These are phyloP conservation scores for Lactifluus rugatus DNA, from an alignment of 768 basidiomycete species.

Conservation along the genomic window DNA sequence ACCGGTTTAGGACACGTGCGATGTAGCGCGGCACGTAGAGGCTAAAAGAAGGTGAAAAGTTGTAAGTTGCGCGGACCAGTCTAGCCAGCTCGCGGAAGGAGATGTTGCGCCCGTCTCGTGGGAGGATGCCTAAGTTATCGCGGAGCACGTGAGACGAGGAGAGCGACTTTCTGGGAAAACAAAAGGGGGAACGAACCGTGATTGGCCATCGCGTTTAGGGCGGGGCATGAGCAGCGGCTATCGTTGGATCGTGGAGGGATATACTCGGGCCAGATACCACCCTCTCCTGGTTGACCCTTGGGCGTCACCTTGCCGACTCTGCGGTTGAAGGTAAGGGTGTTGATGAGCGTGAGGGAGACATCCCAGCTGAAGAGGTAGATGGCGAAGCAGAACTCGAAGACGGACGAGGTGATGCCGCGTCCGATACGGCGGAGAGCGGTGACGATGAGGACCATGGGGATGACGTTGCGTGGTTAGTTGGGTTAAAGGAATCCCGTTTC, in stretches of 20 bases:
- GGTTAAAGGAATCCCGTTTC: neutral
- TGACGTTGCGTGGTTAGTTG: neutral
- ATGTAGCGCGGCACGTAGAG: constrained; percentile 53
- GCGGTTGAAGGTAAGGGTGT: constrained; percentile 41
- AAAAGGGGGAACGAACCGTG: constrained; percentile 41
- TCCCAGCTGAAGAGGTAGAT: constrained; percentile 41
- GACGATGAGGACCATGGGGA: constrained; percentile 7
- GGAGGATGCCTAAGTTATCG: constrained; percentile 31
- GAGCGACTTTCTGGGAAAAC: neutral
- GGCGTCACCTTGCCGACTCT: constrained; percentile 48
- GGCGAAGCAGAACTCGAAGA: constrained; percentile 7
- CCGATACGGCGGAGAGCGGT: constrained; percentile 14
- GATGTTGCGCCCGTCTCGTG: constrained; percentile 64
- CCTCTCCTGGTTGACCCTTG: constrained; percentile 43
- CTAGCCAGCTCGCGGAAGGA: constrained; percentile 40
- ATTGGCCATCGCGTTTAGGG: constrained; percentile 73
- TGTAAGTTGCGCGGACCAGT: constrained; percentile 48
- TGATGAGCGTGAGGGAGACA: constrained; percentile 38
- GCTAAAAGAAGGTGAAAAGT: constrained; percentile 61
- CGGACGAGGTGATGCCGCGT: neutral
- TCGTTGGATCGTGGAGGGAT: constrained; percentile 48
- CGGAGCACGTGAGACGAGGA: neutral
- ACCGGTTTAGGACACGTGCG: constrained; percentile 47
- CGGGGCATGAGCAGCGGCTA: constrained; percentile 66
- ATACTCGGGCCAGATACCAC: constrained; percentile 63